These are phyloP conservation scores for Glycine soja DNA, from an alignment of 306 rosid genomes.

Conservation along the genomic window DNA sequence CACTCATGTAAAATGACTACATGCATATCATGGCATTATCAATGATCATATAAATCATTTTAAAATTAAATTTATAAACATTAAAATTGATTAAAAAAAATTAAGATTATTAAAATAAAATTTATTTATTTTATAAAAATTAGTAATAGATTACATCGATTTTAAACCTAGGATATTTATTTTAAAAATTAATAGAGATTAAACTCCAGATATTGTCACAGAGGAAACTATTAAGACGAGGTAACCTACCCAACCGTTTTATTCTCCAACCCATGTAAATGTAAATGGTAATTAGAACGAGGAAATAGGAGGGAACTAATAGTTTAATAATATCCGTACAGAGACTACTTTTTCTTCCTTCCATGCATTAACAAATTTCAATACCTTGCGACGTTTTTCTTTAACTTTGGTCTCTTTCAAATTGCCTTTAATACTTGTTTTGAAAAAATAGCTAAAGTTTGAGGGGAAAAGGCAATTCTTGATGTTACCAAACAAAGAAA, in stretches of 20 bases:
- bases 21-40: no score
- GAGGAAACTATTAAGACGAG: not conserved
- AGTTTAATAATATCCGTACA: conserved; percentile 10
- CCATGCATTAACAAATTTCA: conserved; percentile 52
- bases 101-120: no score
- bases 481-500: conserved; percentile 51
- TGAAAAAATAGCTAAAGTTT: conserved; percentile 50
- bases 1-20: no score
- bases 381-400: conserved; percentile 58
- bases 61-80: no score
- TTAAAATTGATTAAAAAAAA: no score
- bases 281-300: conserved; percentile 2
- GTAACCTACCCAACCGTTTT: conserved; percentile 3
- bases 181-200: no score
- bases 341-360: conserved; percentile 26
- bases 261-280: conserved; percentile 1
- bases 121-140: no score
- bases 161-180: no score
- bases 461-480: conserved; percentile 42
- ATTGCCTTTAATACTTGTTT: conserved; percentile 51
- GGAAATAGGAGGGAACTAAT: not conserved
- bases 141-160: no score
- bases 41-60: no score
- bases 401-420: conserved; percentile 49
- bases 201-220: no score